These are phyloP conservation scores for Volvox reticuliferus DNA, from an alignment of 139 green algal genomes.

Conservation along the genomic window DNA sequence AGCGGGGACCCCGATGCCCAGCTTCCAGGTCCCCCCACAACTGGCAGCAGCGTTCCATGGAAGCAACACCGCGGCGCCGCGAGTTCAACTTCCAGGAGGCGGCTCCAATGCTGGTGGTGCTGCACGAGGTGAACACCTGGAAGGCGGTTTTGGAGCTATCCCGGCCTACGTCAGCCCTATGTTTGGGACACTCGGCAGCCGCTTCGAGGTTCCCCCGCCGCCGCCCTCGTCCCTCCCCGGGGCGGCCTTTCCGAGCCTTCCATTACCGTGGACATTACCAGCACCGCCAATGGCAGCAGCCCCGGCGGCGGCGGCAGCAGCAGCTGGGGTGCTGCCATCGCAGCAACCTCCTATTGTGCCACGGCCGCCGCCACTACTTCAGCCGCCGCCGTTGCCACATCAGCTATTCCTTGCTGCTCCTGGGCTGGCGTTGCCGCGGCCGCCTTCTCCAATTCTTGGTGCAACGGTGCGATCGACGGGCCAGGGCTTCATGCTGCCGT, in stretches of 20 bases:
- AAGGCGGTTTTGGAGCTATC: not conserved
- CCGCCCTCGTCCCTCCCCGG: not conserved
- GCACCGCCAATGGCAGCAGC: not conserved
- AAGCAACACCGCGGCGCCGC: too few species aligned
- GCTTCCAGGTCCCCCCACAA: too few species aligned
- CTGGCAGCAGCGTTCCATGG: too few species aligned
- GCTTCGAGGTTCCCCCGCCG: slow-evolving; percentile 1
- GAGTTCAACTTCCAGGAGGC: too few species aligned
- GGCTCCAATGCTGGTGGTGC: too few species aligned
- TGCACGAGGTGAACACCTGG: too few species aligned
- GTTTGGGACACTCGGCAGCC: not conserved
- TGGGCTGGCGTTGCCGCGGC: not conserved
- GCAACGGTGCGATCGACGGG: not conserved
- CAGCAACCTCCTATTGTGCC: not conserved
- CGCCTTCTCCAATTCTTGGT: not conserved
- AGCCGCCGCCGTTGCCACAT: not conserved
- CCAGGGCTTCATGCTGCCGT: not conserved
- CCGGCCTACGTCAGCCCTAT: not conserved
- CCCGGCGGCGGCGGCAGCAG: not conserved
- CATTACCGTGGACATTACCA: not conserved
- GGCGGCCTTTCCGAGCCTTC: not conserved
- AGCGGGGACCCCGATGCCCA: too few species aligned
- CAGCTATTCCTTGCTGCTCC: not conserved
- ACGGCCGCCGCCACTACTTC: not conserved
- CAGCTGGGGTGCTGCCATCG: not conserved